Conservation (phyloP, 768 basidiomycete species). For the Macrolepiota fuliginosa region DNA sequence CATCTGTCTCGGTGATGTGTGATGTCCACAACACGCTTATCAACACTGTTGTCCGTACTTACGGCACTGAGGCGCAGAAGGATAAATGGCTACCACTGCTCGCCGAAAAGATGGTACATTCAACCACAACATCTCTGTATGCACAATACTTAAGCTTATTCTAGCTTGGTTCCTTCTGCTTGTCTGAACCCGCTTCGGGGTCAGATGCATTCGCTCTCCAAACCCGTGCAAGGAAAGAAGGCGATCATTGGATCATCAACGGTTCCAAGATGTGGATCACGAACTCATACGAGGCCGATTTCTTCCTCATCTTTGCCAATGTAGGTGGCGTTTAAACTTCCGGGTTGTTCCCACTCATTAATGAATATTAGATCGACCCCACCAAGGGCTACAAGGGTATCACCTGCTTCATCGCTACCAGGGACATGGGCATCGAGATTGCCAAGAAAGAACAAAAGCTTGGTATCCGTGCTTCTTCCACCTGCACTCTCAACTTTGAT, state of each 20-base stretch:
- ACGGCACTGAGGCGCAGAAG: conserved; percentile 82
- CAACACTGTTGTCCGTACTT: conserved; percentile 88
- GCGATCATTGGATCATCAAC: conserved; percentile 82
- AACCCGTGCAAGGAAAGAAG: conserved; percentile 87
- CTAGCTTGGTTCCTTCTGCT: conserved; percentile 93
- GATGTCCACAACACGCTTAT: conserved; percentile 99
- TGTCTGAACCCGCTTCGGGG: conserved; percentile 90
- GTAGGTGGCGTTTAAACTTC: conserved; percentile 36
- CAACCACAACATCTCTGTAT: background rate
- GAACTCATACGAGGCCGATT: conserved; percentile 88
- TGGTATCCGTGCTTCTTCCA: conserved; percentile 94
- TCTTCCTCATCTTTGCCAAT: conserved; percentile 94
- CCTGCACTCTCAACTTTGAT: conserved; percentile 93
- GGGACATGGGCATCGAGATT: conserved; percentile 95
- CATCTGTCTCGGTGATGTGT: conserved; percentile 93
- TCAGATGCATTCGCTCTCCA: conserved; percentile 97
- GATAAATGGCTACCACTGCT: conserved; percentile 87
- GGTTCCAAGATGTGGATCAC: conserved; percentile 99
- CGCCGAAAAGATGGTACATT: conserved; percentile 65
- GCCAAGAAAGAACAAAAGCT: conserved; percentile 99
- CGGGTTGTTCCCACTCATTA: background rate
- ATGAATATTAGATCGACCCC: conserved; percentile 59
- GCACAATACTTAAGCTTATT: background rate
- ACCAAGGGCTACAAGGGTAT: conserved; percentile 98
- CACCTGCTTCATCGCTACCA: conserved; percentile 94